phyloP scores from a whole-genome alignment of 73 alveolate genomes.

The Paramecium biaurelia region DNA sequence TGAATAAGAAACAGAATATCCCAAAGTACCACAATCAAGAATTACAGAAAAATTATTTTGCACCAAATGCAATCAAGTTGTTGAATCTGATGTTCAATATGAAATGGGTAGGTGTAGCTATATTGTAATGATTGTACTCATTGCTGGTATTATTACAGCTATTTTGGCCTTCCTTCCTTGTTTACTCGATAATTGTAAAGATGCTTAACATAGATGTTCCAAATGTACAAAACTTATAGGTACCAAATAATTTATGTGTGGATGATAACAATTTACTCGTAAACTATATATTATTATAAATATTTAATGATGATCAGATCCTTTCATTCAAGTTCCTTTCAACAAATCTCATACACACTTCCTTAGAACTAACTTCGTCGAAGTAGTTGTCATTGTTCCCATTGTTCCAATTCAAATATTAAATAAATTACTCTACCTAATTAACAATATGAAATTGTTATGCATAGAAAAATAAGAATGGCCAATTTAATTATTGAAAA shows the following conservation, averaged over 20 bases:
- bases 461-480: neutral
- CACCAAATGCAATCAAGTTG: neutral
- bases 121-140: neutral
- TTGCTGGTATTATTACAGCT: constrained; percentile 34
- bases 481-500: neutral
- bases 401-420: neutral
- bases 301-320: neutral
- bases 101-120: constrained; percentile 9
- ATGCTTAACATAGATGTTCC: constrained; percentile 43
- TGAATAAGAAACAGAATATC: constrained; percentile 15
- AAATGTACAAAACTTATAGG: constrained; percentile 1
- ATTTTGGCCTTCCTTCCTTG: neutral
- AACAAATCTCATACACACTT: neutral
- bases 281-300: neutral
- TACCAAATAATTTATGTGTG: constrained; percentile 24
- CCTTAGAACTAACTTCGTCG: neutral
- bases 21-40: constrained; percentile 35
- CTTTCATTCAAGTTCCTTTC: neutral
- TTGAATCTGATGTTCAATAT: neutral
- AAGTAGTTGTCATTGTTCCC: neutral
- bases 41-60: neutral
- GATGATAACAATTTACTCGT: neutral
- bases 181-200: neutral
- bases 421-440: neutral
- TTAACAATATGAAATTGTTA: neutral